phyloP scores from a whole-genome alignment of 225 moss, liverwort and hornwort genomes.

The Pleurozium schreberi region DNA sequence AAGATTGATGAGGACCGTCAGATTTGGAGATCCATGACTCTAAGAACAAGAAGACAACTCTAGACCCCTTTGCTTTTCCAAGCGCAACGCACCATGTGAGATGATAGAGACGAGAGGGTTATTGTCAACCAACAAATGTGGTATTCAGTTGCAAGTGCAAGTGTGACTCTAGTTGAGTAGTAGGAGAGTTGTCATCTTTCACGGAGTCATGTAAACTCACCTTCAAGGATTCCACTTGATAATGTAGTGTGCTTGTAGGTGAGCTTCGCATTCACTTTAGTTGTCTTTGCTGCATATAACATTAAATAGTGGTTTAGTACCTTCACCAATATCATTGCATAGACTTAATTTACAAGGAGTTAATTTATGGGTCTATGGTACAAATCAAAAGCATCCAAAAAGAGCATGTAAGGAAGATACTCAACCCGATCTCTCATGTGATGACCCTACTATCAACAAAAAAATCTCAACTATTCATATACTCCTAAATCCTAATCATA shows the following conservation, averaged over 20 bases:
- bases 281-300: not conserved
- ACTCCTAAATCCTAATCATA: not conserved
- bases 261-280: not conserved
- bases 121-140: not conserved
- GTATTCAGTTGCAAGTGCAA: not conserved
- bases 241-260: slow-evolving; percentile 5
- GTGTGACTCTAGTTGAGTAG: not conserved
- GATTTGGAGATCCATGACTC: too few species aligned
- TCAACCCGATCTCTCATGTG: not conserved
- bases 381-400: not conserved
- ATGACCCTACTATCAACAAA: not conserved
- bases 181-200: not conserved
- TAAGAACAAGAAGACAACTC: not conserved
- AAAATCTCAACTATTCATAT: not conserved
- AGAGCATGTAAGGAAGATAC: too few species aligned
- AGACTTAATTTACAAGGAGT: too few species aligned
- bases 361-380: too few species aligned
- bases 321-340: not conserved
- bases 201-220: not conserved
- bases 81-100: not conserved
- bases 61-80: not conserved
- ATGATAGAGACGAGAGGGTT: not conserved
- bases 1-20: not conserved
- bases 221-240: not conserved
- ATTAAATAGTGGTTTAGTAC: not conserved